Evolutionary conservation across 2,329 filamentous ascomycete species (phyloP).

Genomic region (Exophiala mesophila): DNA sequence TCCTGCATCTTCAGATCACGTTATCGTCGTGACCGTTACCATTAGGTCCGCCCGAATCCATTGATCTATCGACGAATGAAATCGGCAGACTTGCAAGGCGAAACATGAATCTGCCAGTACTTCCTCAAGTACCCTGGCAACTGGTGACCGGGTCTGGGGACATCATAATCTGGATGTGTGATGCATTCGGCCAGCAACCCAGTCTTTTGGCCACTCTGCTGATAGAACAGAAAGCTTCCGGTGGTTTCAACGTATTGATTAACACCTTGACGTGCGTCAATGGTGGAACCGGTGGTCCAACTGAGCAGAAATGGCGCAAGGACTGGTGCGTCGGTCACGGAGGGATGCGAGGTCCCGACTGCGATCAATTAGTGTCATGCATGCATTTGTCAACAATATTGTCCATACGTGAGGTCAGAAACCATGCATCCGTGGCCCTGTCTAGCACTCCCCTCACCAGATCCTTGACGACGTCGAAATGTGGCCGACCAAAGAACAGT

Average conservation of each 20-base stretch:
- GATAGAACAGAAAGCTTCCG: conserved; percentile 52
- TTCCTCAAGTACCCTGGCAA: conserved; percentile 5
- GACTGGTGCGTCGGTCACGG: conserved; percentile 62
- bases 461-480: conserved; percentile 59
- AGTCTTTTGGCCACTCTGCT: conserved; percentile 38
- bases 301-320: conserved; percentile 58
- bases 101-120: conserved; percentile 18
- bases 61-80: too few relatives aligned
- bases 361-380: conserved; percentile 1
- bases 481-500: conserved; percentile 58
- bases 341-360: conserved; percentile 56
- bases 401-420: conserved; percentile 43
- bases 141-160: not conserved
- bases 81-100: conserved; percentile 2
- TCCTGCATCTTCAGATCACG: conserved; percentile 44
- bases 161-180: conserved; percentile 27
- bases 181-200: conserved; percentile 50
- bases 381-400: too few relatives aligned
- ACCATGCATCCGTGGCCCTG: conserved; percentile 45
- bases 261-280: conserved; percentile 54
- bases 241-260: conserved; percentile 57
- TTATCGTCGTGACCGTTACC: too few relatives aligned
- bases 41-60: too few relatives aligned
- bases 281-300: conserved; percentile 57
- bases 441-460: conserved; percentile 47